Evolutionary conservation across 2,329 filamentous ascomycete species (phyloP), one percentile per base, ranked within the genome.

Genomic region (Pseudogymnoascus sp.): DNA sequence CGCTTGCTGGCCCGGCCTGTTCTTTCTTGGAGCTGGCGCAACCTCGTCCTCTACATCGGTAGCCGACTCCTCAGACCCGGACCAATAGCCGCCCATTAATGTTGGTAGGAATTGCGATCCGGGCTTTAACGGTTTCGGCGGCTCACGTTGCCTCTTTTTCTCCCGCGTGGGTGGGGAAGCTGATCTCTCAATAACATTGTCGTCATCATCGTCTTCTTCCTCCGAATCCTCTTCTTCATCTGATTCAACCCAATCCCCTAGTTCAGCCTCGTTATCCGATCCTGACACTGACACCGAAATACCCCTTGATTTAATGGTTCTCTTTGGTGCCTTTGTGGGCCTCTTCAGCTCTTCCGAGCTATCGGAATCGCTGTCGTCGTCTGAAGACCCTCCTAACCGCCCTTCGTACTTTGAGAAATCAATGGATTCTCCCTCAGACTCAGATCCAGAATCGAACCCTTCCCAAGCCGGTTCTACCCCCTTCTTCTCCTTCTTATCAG

Each of bases 41-140:
- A 80, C 74, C 5, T 78, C 73, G 39, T 79, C 76, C 60, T 91
- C 89, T 22, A 90, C 77, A 66, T 89, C 87, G 0, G 87, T 89
- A 5, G 82, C 83, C 49, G 72, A 70, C 0, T 82, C 84, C 67
- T 90, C 89, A 7, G 87, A 90, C 55, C 88, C 89, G 2, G 89
- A 91, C 69, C 90, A 83, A 75, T 93, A 95, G 62, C 89, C 89
- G 19, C 86, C 87, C 82, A 91, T 90, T 14, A 94, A 82, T 1
- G 86, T 85, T 0, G 90, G 90, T 1, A 94, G 77, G 71, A 92
- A 91, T 0, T 83, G 83, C 0, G 88, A 84, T 7, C 63, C 64
- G 11, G 36, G 28, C 39, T 55, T 60, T 19, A 60, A 61, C 63
- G 22, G 63, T 41, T 59, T 67, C 64, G 12, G 58, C 55, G 2